Base-by-base conservation (phyloP, 257 asterid genomes). In the Nicotiana noctiflora region DNA sequence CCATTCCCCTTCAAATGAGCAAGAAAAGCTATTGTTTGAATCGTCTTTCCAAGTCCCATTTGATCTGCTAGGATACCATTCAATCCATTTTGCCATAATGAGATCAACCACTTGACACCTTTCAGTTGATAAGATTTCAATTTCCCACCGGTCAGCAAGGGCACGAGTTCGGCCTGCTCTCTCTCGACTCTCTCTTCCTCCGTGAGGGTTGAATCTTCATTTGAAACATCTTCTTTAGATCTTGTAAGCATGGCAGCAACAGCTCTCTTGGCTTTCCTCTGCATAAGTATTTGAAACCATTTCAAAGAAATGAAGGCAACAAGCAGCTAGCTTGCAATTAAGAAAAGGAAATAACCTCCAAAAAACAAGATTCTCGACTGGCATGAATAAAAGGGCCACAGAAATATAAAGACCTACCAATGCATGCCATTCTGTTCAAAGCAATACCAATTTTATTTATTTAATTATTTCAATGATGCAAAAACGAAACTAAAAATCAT, bases 31-130 rank as follows among this genome's bases (percentile, higher is more conserved):
- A 96, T 91, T 19, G 97, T 94, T 82, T 96, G 99, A 86, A 96
- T 94, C 55, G 99, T 96, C 93, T 96, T 94, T 11, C 99, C 99
- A 63, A 96, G 97, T 66, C 99, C 99, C 99, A 96, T 96, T 88
- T 96, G 99, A 92, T 96, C 99, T 52, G 99, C 98, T 49, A 94
- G 97, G 87, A 96, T 96, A 64, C 99, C 99, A 85, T 96, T 96
- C 79, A 96, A 81, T 77, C 99, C 99, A 86, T 96, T 96, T 90
- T 96, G 99, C 99, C 98, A 96, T 89, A 96, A 82, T 23, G 99
- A 96, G 86, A 96, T 96, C 95, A 96, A 88, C 99, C 99, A 96
- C 84, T 96, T 96, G 59, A 96, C 97, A 19, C 99, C 99, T 88
- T 94, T 96, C 61, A 94, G 86, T 81, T 96, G 99, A 84, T 94